Percentiles rank a stretch among this genome's conserved stretches.
Evolutionary conservation across 345 rosid genomes (phyloP).

Genomic region (Boechera stricta): DNA sequence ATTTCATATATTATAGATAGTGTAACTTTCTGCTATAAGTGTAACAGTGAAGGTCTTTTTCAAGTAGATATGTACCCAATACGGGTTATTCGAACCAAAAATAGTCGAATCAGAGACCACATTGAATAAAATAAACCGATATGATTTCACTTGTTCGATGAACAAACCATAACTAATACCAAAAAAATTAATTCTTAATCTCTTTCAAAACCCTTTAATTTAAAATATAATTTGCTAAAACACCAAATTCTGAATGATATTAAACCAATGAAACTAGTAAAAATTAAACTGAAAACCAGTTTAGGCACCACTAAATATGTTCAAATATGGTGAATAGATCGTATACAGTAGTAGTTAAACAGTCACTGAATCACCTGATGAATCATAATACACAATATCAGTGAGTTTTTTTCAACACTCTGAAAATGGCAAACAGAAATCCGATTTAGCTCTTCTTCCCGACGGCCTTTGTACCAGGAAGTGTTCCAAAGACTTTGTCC

Average conservation of each 20-base stretch:
- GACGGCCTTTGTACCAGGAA: slow-evolving; percentile 46
- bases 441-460: slow-evolving; percentile 37
- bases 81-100: background rate
- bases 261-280: background rate
- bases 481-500: slow-evolving; percentile 75
- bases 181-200: background rate
- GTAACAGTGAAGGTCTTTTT: background rate
- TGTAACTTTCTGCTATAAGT: background rate
- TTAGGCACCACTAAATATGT: slow-evolving; percentile 28
- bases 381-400: slow-evolving; percentile 35
- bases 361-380: slow-evolving; percentile 26
- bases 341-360: slow-evolving; percentile 36
- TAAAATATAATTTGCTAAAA: background rate
- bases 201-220: background rate
- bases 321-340: slow-evolving; percentile 39
- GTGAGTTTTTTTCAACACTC: slow-evolving; percentile 25
- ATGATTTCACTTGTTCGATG: background rate
- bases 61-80: background rate
- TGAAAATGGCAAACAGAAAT: slow-evolving; percentile 26
- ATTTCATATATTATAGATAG: background rate
- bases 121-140: background rate
- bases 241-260: background rate
- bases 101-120: background rate
- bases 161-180: background rate
- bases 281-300: too few relatives aligned